Conservation (phyloP, 2,329 filamentous ascomycete genomes). For the Apiospora pterosperma region DNA sequence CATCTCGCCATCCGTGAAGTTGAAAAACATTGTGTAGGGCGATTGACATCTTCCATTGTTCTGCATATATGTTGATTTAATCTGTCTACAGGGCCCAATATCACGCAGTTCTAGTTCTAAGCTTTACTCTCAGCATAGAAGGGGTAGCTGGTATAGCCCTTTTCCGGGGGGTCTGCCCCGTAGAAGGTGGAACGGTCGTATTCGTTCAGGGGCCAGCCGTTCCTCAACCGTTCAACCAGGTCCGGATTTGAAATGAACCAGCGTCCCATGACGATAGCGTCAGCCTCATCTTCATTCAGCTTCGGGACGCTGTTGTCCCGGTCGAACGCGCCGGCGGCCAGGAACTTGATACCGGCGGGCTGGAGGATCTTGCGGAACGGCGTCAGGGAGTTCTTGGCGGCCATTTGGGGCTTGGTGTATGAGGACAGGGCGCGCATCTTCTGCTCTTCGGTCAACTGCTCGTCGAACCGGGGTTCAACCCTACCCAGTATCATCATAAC, state of each 20-base stretch:
- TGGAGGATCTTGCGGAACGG: conserved; percentile 38
- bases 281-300: conserved; percentile 22
- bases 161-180: conserved; percentile 19
- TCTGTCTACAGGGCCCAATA: too few species aligned
- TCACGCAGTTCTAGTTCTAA: conserved; percentile 14
- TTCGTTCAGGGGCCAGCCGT: conserved; percentile 17
- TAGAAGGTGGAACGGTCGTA: conserved; percentile 25
- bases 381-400: conserved; percentile 27
- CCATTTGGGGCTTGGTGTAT: conserved; percentile 21
- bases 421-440: conserved; percentile 37
- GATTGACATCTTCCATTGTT: too few species aligned
- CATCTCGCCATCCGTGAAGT: too few species aligned
- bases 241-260: conserved; percentile 24
- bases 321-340: conserved; percentile 18
- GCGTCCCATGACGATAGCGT: conserved; percentile 22
- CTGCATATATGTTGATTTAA: too few species aligned
- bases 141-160: conserved; percentile 36
- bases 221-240: conserved; percentile 15
- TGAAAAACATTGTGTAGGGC: too few species aligned
- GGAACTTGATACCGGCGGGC: conserved; percentile 32
- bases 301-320: conserved; percentile 17
- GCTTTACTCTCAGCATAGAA: too few species aligned
- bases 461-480: conserved; percentile 45
- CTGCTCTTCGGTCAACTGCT: conserved; percentile 39
- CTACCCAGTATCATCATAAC: conserved; percentile 18